Evolutionary conservation across 2,329 filamentous ascomycete species (phyloP), one percentile per base, ranked within the genome.

Genomic region (Intubia oerlemansii): DNA sequence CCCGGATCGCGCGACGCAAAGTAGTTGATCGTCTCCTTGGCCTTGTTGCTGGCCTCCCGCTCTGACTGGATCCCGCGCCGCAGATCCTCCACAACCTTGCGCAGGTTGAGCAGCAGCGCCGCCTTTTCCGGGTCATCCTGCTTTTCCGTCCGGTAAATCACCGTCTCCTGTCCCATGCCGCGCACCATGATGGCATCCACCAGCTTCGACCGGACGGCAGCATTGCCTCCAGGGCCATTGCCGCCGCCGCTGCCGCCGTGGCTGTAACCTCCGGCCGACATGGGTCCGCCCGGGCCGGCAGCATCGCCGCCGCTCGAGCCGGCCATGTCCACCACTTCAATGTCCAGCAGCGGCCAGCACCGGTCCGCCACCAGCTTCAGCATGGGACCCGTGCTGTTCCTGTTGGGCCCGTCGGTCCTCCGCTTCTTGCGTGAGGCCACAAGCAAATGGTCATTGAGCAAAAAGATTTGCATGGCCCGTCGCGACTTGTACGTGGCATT

Each of bases 401-500:
- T 22, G 30, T 51, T 57, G 1, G 56, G 51, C 1, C 65, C 70
- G 36, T 93, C 84, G 3, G 72, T 59, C 41, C 84, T 80, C 42
- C 85, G 81, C 57, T 93, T 92, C 56, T 93, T 93, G 39, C 79
- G 72, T 15, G 79, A 81, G 4, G 88, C 88, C 28, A 98, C 66
- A 14, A 98, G 64, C 2, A 98, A 57, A 49, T 98, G 84, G 44
- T 98, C 88, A 45, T 95, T 98, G 3, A 98, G 60, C 33, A 98
- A 52, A 34, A 95, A 84, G 34, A 98, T 70, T 44, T 91, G 80
- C 48, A 95, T 84, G 17, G 82, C 73, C 24, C 88, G 63, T 37
- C 78, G 64, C 4, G 85, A 80, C 50, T 92, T 93, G 71, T 91
- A 95, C 0, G 88, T 98, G 9, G 88, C 88, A 37, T 88, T 90